Evolutionary conservation across 2,329 filamentous ascomycete genomes (phyloP).

Genomic region (Periconia digitata): DNA sequence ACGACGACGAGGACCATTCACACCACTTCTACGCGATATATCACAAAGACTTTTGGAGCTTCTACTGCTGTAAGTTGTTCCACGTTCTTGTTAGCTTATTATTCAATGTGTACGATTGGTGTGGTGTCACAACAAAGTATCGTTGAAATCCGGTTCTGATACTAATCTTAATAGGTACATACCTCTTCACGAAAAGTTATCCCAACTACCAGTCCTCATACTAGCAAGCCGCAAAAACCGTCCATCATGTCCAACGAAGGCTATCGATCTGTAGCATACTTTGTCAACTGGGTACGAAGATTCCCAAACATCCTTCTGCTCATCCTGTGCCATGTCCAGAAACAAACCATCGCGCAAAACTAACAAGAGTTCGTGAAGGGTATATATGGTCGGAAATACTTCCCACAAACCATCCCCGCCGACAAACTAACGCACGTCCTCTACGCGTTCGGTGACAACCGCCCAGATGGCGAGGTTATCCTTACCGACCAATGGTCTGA

Average conservation of each 20-base stretch:
- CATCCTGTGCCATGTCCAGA: background rate
- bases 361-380: conserved; percentile 51
- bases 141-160: background rate
- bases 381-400: conserved; percentile 82
- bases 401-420: conserved; percentile 79
- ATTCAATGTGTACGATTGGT: background rate
- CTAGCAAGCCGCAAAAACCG: background rate
- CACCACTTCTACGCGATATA: background rate
- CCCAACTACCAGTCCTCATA: background rate
- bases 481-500: conserved; percentile 33
- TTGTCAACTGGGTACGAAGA: conserved; percentile 63
- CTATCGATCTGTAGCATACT: conserved; percentile 71
- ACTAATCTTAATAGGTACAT: background rate
- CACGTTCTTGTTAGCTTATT: no score
- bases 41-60: background rate
- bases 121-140: background rate
- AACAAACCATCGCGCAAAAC: background rate
- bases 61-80: background rate
- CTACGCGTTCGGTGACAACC: conserved; percentile 88
- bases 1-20: background rate
- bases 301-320: background rate
- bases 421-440: conserved; percentile 85
- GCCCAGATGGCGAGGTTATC: conserved; percentile 71
- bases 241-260: conserved; percentile 18
- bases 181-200: background rate